phyloP scores from a whole-genome alignment of 2,329 filamentous ascomycete species.

The Stagonosporopsis cucurbitacearum region DNA sequence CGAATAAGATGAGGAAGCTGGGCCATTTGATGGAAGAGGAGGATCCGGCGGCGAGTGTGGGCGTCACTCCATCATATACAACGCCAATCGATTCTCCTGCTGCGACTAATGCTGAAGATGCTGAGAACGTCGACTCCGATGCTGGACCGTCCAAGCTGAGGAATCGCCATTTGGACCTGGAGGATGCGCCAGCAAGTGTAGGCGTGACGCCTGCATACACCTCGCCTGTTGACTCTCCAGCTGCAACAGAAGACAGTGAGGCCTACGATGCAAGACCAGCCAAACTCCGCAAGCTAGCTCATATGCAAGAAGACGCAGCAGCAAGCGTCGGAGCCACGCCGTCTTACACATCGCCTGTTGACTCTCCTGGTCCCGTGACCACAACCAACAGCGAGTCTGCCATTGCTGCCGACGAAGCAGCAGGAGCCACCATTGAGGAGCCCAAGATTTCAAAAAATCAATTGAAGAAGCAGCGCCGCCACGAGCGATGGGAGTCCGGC shows the following conservation, averaged over 20 bases:
- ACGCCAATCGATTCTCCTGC: conserved; percentile 17
- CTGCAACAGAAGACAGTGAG: conserved; percentile 12
- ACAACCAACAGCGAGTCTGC: conserved; percentile 20
- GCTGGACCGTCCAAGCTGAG: conserved; percentile 7
- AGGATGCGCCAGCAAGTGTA: conserved; percentile 15
- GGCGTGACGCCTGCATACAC: conserved; percentile 15
- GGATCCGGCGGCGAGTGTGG: conserved; percentile 16
- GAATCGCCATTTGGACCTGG: conserved; percentile 12
- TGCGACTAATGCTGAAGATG: conserved; percentile 2
- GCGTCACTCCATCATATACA: conserved; percentile 16
- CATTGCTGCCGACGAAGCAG: conserved; percentile 9
- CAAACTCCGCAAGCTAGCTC: conserved; percentile 61
- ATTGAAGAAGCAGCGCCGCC: conserved; percentile 76
- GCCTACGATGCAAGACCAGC: conserved; percentile 59
- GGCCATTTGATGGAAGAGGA: conserved; percentile 41
- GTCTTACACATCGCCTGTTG: conserved; percentile 19
- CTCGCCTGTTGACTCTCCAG: conserved; percentile 14
- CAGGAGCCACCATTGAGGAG: conserved; percentile 14
- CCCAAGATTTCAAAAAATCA: conserved; percentile 79
- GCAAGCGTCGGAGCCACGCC: conserved; percentile 18
- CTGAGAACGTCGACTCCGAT: conserved; percentile 1
- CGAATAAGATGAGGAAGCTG: conserved; percentile 62
- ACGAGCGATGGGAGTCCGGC: conserved; percentile 77
- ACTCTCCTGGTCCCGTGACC: conserved; percentile 17
- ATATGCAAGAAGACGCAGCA: conserved; percentile 27